These are phyloP conservation scores for Phytophthora sp. DNA, from an alignment of 352 stramenopile genomes.

Conservation along the genomic window DNA sequence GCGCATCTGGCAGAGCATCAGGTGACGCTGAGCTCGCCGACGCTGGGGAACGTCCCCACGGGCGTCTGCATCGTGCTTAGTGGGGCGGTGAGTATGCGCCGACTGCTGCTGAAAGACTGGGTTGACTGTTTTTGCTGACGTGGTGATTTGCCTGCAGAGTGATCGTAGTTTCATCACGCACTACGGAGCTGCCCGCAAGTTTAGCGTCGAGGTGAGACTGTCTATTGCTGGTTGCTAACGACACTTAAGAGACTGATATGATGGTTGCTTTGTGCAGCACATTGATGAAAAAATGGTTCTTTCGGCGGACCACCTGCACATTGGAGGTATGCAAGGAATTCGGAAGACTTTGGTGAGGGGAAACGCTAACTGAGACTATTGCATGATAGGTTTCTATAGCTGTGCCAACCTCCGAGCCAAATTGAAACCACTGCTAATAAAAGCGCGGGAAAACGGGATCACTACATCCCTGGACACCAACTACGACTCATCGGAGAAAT, in stretches of 20 bases:
- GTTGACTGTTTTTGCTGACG: background rate
- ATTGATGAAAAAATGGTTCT: conserved; percentile 68
- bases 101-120: background rate
- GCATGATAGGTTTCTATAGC: conserved; percentile 70
- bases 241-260: background rate
- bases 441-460: conserved; percentile 63
- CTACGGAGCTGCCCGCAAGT: conserved; percentile 72
- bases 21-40: conserved; percentile 53
- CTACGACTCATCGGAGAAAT: conserved; percentile 78
- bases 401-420: conserved; percentile 64
- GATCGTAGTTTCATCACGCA: conserved; percentile 87
- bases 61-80: conserved; percentile 85
- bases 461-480: conserved; percentile 87
- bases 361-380: conserved; percentile 1
- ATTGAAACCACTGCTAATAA: conserved; percentile 63
- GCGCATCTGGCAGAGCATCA: conserved; percentile 45
- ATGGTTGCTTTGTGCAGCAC: conserved; percentile 42
- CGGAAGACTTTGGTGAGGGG: background rate
- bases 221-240: no score
- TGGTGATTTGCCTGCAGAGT: conserved; percentile 29
- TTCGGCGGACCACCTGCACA: conserved; percentile 70
- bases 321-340: conserved; percentile 51
- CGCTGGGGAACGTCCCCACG: conserved; percentile 47
- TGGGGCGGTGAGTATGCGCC: conserved; percentile 45
- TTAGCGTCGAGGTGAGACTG: conserved; percentile 66